Conservation (phyloP, 2,329 filamentous ascomycete species). For the Ascosphaera aggregata region DNA sequence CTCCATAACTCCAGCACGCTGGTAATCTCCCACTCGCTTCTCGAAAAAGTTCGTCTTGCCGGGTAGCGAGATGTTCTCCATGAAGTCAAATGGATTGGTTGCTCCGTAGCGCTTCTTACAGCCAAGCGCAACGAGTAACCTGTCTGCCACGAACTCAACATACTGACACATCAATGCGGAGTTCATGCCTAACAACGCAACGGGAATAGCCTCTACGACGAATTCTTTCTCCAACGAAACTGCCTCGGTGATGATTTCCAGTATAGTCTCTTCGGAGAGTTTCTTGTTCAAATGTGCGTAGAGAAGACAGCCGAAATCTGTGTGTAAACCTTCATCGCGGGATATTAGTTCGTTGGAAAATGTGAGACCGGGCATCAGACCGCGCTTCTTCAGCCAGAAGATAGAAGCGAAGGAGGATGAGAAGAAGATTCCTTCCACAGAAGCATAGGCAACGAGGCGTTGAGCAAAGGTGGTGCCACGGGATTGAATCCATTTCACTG, state of each 20-base stretch:
- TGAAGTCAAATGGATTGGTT: constrained; percentile 97
- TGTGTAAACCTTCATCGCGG: constrained; percentile 97
- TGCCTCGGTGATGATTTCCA: constrained; percentile 82
- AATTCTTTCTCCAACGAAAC: constrained; percentile 95
- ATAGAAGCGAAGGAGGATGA: constrained; percentile 95
- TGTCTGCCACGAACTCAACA: constrained; percentile 97
- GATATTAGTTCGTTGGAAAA: constrained; percentile 99
- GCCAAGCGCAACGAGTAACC: constrained; percentile 75
- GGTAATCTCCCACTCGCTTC: constrained; percentile 98
- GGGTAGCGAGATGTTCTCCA: constrained; percentile 98
- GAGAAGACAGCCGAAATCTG: constrained; percentile 91
- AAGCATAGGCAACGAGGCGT: constrained; percentile 88
- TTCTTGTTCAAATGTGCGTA: constrained; percentile 95
- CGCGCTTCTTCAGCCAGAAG: constrained; percentile 99
- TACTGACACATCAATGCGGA: constrained; percentile 95
- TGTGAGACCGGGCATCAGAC: constrained; percentile 91
- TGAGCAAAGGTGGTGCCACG: constrained; percentile 85
- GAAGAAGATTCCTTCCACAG: constrained; percentile 99
- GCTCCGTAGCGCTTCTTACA: constrained; percentile 87
- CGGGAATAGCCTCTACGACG: constrained; percentile 82
- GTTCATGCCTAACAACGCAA: constrained; percentile 93
- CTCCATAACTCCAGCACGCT: constrained; percentile 97
- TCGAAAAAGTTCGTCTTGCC: constrained; percentile 99
- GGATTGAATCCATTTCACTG: constrained; percentile 82
- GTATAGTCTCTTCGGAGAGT: constrained; percentile 55